These are phyloP conservation scores for Neurospora sp. DNA, from an alignment of 495 filamentous ascomycete species.

Conservation along the genomic window DNA sequence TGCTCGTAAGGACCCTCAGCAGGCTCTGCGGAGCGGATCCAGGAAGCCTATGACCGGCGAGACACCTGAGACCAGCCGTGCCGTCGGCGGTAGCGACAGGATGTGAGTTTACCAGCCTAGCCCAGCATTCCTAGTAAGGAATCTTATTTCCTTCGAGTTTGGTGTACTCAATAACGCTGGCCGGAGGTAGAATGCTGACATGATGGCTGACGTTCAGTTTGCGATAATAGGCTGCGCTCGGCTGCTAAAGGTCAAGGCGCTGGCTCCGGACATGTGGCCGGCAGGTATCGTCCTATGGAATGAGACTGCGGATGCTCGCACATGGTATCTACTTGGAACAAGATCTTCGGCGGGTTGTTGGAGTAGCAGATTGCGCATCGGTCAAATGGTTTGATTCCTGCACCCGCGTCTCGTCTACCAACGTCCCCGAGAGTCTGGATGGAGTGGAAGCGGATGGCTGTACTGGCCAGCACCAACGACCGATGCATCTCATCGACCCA, in stretches of 20 bases:
- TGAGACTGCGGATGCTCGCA: slow-evolving; percentile 28
- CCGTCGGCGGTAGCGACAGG: slow-evolving; percentile 87
- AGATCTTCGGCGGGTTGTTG: slow-evolving; percentile 9
- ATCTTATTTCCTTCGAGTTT: slow-evolving; percentile 77
- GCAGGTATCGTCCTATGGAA: slow-evolving; percentile 60
- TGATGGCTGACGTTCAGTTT: slow-evolving; percentile 77
- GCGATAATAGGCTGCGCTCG: slow-evolving; percentile 89
- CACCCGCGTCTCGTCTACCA: neutral
- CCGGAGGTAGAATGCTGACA: slow-evolving; percentile 61
- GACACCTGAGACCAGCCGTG: slow-evolving; percentile 76
- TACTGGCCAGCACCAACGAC: slow-evolving; percentile 17
- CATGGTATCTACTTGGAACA: neutral
- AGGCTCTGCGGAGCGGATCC: slow-evolving; percentile 59
- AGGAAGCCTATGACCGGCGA: slow-evolving; percentile 76
- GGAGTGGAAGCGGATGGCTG: slow-evolving; percentile 2
- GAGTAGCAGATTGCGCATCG: slow-evolving; percentile 21
- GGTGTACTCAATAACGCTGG: slow-evolving; percentile 72
- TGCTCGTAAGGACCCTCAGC: slow-evolving; percentile 49
- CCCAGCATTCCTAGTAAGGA: slow-evolving; percentile 87
- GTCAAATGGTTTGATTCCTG: slow-evolving; percentile 8
- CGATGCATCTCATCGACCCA: slow-evolving; percentile 15
- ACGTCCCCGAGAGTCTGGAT: neutral
- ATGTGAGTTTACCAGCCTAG: slow-evolving; percentile 81
- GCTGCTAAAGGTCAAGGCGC: slow-evolving; percentile 76
- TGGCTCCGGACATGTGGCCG: slow-evolving; percentile 50